Conservation (phyloP, 2,329 filamentous ascomycete species). For the Pestalotiopsis sp. region DNA sequence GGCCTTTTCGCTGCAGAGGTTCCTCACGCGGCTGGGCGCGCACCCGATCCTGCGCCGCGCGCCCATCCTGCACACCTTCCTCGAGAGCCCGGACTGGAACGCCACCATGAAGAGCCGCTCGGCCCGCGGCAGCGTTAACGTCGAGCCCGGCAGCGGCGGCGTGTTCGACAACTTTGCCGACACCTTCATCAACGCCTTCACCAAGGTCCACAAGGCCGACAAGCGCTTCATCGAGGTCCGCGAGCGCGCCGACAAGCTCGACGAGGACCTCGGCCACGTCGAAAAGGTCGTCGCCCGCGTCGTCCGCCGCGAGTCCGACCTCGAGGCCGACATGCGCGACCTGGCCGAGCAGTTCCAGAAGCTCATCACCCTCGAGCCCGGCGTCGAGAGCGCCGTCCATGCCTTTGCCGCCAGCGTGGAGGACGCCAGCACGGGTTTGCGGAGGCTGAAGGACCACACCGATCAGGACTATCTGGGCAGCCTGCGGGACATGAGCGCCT, state of each 20-base stretch:
- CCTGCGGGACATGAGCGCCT: constrained; percentile 93
- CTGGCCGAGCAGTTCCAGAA: constrained; percentile 94
- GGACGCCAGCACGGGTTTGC: constrained; percentile 78
- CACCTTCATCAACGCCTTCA: constrained; percentile 95
- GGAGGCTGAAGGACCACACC: constrained; percentile 82
- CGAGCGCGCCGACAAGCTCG: constrained; percentile 90
- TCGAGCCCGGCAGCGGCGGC: constrained; percentile 57
- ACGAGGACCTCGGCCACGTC: constrained; percentile 89
- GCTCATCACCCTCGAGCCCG: constrained; percentile 85
- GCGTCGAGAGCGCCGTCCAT: constrained; percentile 79
- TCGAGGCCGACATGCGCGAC: constrained; percentile 87
- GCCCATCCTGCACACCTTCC: constrained; percentile 81
- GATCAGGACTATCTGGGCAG: constrained; percentile 95
- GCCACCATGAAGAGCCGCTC: constrained; percentile 85
- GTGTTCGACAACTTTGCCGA: constrained; percentile 96
- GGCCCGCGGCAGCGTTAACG: constrained; percentile 60
- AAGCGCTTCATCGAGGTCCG: constrained; percentile 92
- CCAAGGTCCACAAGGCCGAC: constrained; percentile 94
- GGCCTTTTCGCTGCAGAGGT: constrained; percentile 88
- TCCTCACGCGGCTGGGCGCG: constrained; percentile 81
- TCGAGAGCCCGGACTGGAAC: constrained; percentile 96
- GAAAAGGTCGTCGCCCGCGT: constrained; percentile 96
- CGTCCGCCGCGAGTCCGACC: constrained; percentile 81
- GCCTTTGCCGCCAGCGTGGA: constrained; percentile 87
- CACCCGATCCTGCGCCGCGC: constrained; percentile 88